Evolutionary conservation across 164 flowering plant genomes (phyloP), one percentile per base, ranked within the genome.

Genomic region (Stephania japonica): DNA sequence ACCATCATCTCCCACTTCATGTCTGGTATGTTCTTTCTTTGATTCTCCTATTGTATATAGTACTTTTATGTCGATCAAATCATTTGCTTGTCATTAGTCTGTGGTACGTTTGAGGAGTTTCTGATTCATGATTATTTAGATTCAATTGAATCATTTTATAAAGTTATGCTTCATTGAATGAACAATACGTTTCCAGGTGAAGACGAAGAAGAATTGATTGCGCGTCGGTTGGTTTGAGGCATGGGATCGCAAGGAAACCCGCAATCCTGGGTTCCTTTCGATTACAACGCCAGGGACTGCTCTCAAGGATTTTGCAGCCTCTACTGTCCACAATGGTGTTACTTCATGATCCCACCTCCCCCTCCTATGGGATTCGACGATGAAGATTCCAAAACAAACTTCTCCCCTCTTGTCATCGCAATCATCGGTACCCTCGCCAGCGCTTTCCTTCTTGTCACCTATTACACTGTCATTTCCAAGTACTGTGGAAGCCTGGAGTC

Each of bases 261-360:
- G 63, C 86, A 82, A 70, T 47, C 80, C 47, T 91, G 88, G 93
- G 76, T 85, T 38, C 93, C 98, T 24, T 89, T 87, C 66, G 77
- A 32, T 32, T 32, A 81, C 9, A 83, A 77, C 76, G 73, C 59
- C 72, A 89, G 79, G 63, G 96, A 94, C 69, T 94, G 98, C 74
- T 82, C 93, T 13, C 84, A 81, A 76, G 91, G 90, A 11, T 79
- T 92, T 56, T 94, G 97, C 69, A 88, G 86, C 78, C 56, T 83
- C 23, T 82, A 85, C 71, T 94, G 98, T 64, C 98, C 92, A 6
- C 96, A 89, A 70, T 91, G 89, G 88, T 94, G 98, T 80, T 83
- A 87, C 81, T 64, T 86, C 41, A 81, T 85, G 72, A 81, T 78
- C 83, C 89, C 95, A 41, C 98, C 97, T 72, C 97, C 97, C 7